phyloP scores from a whole-genome alignment of 345 rosid genomes.

The Camelina sativa region DNA sequence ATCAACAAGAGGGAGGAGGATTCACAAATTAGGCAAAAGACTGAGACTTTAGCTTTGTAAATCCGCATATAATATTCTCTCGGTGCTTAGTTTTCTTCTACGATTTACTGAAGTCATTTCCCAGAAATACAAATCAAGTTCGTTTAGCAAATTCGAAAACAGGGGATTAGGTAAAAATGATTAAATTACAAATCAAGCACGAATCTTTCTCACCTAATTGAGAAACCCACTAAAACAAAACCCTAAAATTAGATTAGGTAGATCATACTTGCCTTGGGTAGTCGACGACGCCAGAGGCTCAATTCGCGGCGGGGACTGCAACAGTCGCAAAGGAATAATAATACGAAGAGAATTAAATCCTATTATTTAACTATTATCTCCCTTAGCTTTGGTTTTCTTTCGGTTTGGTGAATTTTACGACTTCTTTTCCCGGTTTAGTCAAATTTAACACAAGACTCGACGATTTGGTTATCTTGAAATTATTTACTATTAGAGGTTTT shows the following conservation, averaged over 20 bases:
- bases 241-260: background rate
- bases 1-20: background rate
- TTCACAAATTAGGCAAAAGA: background rate
- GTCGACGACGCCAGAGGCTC: background rate
- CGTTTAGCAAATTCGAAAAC: background rate
- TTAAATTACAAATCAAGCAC: slow-evolving; percentile 8
- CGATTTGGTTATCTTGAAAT: too few relatives aligned
- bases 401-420: background rate
- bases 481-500: background rate
- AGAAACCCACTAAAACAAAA: slow-evolving; percentile 13
- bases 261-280: background rate
- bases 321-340: slow-evolving; percentile 9
- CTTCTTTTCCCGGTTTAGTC: background rate
- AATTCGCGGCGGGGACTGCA: background rate
- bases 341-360: background rate
- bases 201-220: slow-evolving; percentile 9
- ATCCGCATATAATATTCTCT: background rate
- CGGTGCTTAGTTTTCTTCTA: slow-evolving; percentile 2
- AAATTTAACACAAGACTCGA: background rate
- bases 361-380: background rate
- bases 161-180: background rate
- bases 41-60: background rate
- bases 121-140: background rate
- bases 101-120: background rate
- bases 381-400: background rate